phyloP scores from a whole-genome alignment of 164 flowering plant species.

The Vitis cinerea region DNA sequence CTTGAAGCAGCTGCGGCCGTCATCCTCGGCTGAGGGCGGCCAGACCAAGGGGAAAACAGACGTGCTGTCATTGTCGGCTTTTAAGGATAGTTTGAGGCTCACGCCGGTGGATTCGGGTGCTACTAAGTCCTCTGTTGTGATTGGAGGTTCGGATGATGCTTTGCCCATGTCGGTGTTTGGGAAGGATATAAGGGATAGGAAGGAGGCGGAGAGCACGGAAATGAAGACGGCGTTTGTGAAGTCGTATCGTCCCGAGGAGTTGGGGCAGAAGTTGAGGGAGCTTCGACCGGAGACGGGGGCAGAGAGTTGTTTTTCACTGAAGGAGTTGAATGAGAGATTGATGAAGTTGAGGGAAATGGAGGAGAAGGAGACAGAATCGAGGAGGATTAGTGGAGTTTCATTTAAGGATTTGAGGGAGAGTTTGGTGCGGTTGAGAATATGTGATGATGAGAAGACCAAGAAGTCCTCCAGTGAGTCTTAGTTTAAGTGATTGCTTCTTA shows the following conservation, averaged over 20 bases:
- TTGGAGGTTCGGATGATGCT: slow-evolving; percentile 28
- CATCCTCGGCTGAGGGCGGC: no score
- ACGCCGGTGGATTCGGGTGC: no score
- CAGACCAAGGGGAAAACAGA: no score
- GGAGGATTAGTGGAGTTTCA: slow-evolving; percentile 16
- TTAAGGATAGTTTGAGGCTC: no score
- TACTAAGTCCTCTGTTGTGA: not conserved
- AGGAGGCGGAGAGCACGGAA: slow-evolving; percentile 12
- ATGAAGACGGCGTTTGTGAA: slow-evolving; percentile 40
- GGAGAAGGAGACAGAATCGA: slow-evolving; percentile 37
- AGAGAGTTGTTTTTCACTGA: slow-evolving; percentile 54
- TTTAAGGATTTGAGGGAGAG: slow-evolving; percentile 40
- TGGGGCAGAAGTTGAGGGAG: slow-evolving; percentile 62
- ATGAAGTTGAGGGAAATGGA: slow-evolving; percentile 59
- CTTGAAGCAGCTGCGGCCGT: no score
- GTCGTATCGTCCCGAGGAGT: slow-evolving; percentile 38
- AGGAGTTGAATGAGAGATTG: slow-evolving; percentile 74
- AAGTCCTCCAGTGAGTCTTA: slow-evolving; percentile 23
- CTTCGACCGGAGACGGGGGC: slow-evolving; percentile 49
- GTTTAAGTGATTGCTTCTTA: not conserved
- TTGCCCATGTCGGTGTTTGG: slow-evolving; percentile 28
- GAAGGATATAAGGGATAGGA: slow-evolving; percentile 27
- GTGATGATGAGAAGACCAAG: slow-evolving; percentile 24
- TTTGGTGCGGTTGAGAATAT: slow-evolving; percentile 24
- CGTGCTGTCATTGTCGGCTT: no score